A percentile compares a stretch with the other conserved stretches of the same genome.
Evolutionary conservation across 2,329 filamentous ascomycete genomes (phyloP).

Genomic region (Calonectria pseudoturangicola): DNA sequence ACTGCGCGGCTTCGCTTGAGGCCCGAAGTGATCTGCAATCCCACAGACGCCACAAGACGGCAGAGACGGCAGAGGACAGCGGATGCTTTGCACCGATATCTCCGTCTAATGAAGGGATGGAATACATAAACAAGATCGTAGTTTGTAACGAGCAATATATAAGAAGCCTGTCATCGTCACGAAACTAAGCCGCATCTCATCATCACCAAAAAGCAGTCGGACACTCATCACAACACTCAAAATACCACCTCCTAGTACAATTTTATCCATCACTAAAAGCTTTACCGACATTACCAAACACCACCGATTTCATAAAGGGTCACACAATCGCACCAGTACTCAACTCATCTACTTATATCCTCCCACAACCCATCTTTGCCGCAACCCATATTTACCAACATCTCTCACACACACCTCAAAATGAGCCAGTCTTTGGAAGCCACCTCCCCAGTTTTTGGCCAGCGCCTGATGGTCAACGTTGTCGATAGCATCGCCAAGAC

Average conservation of each 20-base stretch:
- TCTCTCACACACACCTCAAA: not conserved
- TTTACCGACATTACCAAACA: not conserved
- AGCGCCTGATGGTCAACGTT: not conserved
- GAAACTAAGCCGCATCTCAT: not conserved
- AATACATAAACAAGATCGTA: not conserved
- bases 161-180: not conserved
- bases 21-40: slow-evolving; percentile 4
- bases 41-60: slow-evolving; percentile 16
- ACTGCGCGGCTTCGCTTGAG: not conserved
- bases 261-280: not conserved
- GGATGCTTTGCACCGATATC: not conserved
- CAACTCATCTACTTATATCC: too few relatives aligned
- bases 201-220: not conserved
- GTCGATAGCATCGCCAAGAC: not conserved
- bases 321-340: not conserved
- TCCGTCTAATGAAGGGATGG: not conserved
- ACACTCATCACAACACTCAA: not conserved
- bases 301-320: not conserved
- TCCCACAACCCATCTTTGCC: not conserved
- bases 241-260: not conserved
- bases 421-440: not conserved
- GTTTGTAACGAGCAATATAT: not conserved
- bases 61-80: not conserved
- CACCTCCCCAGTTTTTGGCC: not conserved
- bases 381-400: not conserved